These are phyloP conservation scores for Hondaea fermentalgiana DNA, from an alignment of 108 stramenopile genomes.

Conservation along the genomic window DNA sequence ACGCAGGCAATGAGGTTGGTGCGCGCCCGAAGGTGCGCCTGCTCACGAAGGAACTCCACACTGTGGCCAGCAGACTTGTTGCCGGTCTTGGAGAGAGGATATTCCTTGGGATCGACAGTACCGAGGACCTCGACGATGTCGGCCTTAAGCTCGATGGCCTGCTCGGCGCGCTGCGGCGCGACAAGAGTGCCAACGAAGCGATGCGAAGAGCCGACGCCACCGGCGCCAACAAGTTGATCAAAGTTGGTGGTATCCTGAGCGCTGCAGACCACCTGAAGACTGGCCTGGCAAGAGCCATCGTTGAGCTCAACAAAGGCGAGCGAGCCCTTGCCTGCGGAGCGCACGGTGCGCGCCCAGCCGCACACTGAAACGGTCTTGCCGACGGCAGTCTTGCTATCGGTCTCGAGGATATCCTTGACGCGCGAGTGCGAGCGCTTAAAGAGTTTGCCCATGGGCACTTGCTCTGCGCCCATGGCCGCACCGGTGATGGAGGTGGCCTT, in stretches of 20 bases:
- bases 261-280: slow-evolving; percentile 56
- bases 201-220: slow-evolving; percentile 55
- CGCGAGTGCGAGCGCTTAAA: not conserved
- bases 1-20: slow-evolving; percentile 55
- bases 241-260: slow-evolving; percentile 42
- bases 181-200: slow-evolving; percentile 52
- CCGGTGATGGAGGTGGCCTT: not conserved
- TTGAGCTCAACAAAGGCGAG: slow-evolving; percentile 67
- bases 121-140: slow-evolving; percentile 45
- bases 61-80: slow-evolving; percentile 49
- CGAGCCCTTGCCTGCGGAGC: slow-evolving; percentile 52
- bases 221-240: slow-evolving; percentile 30
- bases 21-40: slow-evolving; percentile 67
- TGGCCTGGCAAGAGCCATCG: slow-evolving; percentile 56
- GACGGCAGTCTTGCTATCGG: slow-evolving; percentile 5
- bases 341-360: slow-evolving; percentile 65
- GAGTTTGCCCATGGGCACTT: not conserved
- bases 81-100: slow-evolving; percentile 41
- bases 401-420: slow-evolving; percentile 29
- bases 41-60: slow-evolving; percentile 60
- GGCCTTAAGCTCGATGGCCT: slow-evolving; percentile 61
- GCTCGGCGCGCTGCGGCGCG: slow-evolving; percentile 47
- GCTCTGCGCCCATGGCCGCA: not conserved
- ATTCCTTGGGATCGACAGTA: slow-evolving; percentile 46
- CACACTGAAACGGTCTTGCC: slow-evolving; percentile 57